These are phyloP conservation scores for Cordyceps fumosorosea DNA, from an alignment of 2,329 filamentous ascomycete genomes.

Conservation along the genomic window DNA sequence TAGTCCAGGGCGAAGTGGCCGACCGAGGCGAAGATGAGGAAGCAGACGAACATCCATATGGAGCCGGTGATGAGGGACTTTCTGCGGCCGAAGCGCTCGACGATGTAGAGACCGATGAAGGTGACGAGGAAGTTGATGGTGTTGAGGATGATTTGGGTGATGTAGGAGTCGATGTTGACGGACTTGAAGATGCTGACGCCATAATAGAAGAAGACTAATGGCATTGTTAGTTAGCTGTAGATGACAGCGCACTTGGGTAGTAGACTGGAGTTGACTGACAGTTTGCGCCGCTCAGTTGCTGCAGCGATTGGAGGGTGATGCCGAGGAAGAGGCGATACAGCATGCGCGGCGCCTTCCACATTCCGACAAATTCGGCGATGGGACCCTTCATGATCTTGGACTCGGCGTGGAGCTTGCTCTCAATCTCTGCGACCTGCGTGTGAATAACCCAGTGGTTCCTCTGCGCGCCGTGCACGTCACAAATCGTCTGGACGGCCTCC, in stretches of 20 bases:
- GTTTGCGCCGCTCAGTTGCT: conserved; percentile 57
- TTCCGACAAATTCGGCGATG: conserved; percentile 44
- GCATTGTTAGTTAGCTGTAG: too few species aligned
- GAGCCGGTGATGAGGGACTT: conserved; percentile 57
- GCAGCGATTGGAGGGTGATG: conserved; percentile 55
- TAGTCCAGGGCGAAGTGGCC: conserved; percentile 42
- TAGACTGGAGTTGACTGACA: conserved; percentile 21
- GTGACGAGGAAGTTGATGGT: conserved; percentile 63
- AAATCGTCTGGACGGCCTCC: conserved; percentile 40
- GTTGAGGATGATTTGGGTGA: conserved; percentile 61
- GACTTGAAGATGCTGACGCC: conserved; percentile 45
- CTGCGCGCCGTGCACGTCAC: conserved; percentile 39
- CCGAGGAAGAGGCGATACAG: conserved; percentile 55
- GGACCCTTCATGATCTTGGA: conserved; percentile 31
- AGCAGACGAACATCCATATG: conserved; percentile 54
- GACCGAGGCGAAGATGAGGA: conserved; percentile 50
- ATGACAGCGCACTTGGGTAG: too few species aligned
- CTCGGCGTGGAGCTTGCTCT: conserved; percentile 46
- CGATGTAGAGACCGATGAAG: conserved; percentile 62
- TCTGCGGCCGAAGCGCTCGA: conserved; percentile 60
- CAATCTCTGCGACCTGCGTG: conserved; percentile 47
- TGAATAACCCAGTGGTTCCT: conserved; percentile 39
- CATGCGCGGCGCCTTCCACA: conserved; percentile 60
- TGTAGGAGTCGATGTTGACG: conserved; percentile 50
- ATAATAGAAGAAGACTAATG: conserved; percentile 53